Base-by-base conservation (phyloP, 768 basidiomycete species). In the Xerocomellus intermedius region DNA sequence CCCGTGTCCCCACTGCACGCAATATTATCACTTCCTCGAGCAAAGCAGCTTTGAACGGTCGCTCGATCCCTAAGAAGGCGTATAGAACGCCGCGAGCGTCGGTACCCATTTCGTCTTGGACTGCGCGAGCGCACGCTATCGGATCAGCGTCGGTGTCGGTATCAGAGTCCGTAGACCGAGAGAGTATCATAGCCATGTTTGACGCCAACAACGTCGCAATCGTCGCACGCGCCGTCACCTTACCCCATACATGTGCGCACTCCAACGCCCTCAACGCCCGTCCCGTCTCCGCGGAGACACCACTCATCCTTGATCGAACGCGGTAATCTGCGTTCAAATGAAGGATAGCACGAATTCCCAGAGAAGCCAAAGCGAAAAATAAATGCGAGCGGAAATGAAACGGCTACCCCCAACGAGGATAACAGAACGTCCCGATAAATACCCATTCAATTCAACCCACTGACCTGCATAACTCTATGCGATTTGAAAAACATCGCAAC, bases 1-100 rank as follows among this genome's bases (percentile, higher is more conserved):
- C 84, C 85, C 2, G 85, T 87, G 66, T 87, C 83, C 28, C 28
- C 83, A 8, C 85, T 84, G 62, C 81, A 82, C 8, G 82, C 82
- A 48, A 87, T 75, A 50, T 76, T 74, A 78, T 69, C 0, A 74
- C 76, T 4, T 67, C 61, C 41, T 69, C 68, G 7, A 86, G 61
- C 13, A n/a, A n/a, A n/a, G 78, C 82, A 6, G 69, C 66, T 49
- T 69, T 59, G 71, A 88, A 86, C 5, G 41, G 12, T 55, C 65
- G 12, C 45, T 57, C 14, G 52, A 26, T 39, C 53, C 55, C 48
- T 56, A 50, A 24, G 67, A 50, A 9, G 67, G 46, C 12, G 75
- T 75, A 45, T 79, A 77, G 60, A 71, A 80, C 8, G 76, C 81
- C 1, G 78, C 73, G 10, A 87, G 76, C 7, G 85, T 87, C 8